Percentiles rank a stretch among this genome's conserved stretches.
phyloP scores from a whole-genome alignment of 2,329 filamentous ascomycete genomes.

The Stachybotrys echinatus region DNA sequence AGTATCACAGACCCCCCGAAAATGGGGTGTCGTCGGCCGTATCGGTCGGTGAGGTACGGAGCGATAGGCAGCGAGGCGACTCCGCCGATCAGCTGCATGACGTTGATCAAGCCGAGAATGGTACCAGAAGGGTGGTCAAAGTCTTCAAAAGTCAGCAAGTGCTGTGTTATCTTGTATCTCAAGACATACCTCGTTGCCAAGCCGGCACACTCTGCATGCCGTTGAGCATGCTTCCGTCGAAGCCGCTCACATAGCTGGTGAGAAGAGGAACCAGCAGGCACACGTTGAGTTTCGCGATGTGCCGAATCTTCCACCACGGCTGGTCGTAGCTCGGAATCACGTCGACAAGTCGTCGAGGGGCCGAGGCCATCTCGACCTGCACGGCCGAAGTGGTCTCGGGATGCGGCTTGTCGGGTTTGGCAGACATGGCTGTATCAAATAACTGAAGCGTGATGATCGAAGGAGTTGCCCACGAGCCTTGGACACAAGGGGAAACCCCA shows the following conservation, averaged over 20 bases:
- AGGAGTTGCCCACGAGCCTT: no score
- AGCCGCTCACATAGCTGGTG: slow-evolving; percentile 31
- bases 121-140: slow-evolving; percentile 23
- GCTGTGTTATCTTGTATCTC: neutral
- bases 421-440: neutral
- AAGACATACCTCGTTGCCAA: slow-evolving; percentile 33
- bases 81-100: slow-evolving; percentile 23
- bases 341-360: neutral
- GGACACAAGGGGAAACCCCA: no score
- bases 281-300: slow-evolving; percentile 11
- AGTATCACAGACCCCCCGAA: slow-evolving; percentile 10
- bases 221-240: slow-evolving; percentile 27
- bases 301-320: slow-evolving; percentile 3
- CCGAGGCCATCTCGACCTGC: neutral
- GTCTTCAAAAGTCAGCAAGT: slow-evolving; percentile 8
- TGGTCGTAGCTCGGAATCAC: neutral
- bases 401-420: neutral
- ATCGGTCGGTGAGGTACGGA: slow-evolving; percentile 24
- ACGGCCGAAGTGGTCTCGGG: neutral
- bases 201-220: slow-evolving; percentile 28
- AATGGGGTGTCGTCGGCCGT: slow-evolving; percentile 20
- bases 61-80: slow-evolving; percentile 23
- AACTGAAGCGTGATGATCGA: slow-evolving; percentile 8
- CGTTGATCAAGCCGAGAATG: slow-evolving; percentile 20
- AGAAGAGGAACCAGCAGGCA: slow-evolving; percentile 25